These are phyloP conservation scores for Entomophthora muscae DNA, from an alignment of 371 early-diverging fungal genomes.

Conservation along the genomic window DNA sequence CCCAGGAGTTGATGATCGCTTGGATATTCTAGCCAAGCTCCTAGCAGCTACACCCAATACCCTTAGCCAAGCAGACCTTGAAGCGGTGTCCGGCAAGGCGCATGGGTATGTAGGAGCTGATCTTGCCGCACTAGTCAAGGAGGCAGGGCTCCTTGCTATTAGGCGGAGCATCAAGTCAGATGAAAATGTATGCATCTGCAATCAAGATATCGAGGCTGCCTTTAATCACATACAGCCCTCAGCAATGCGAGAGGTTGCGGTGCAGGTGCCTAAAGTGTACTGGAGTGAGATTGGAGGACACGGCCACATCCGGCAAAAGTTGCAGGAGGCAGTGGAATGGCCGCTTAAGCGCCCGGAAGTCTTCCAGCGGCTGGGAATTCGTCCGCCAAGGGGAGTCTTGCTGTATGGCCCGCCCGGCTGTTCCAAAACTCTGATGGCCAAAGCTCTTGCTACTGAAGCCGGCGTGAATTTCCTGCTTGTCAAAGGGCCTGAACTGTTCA, in stretches of 20 bases:
- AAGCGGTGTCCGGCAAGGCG: conserved; percentile 35
- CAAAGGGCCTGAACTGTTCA: conserved; percentile 94
- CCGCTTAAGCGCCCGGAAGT: conserved; percentile 88
- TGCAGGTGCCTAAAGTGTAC: conserved; percentile 86
- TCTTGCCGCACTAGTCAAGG: conserved; percentile 65
- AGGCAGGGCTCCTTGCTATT: conserved; percentile 76
- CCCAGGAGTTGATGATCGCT: conserved; percentile 53
- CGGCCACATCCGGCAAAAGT: conserved; percentile 75
- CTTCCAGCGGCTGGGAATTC: conserved; percentile 70
- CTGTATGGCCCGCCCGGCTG: conserved; percentile 98
- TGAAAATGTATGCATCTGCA: conserved; percentile 14
- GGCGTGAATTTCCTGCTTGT: conserved; percentile 95
- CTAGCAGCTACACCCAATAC: conserved; percentile 48
- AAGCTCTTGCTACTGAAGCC: conserved; percentile 92
- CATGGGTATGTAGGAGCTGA: conserved; percentile 99
- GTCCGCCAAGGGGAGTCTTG: conserved; percentile 90
- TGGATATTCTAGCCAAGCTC: conserved; percentile 57
- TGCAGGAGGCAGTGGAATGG: conserved; percentile 97
- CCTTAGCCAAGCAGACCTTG: conserved; percentile 33
- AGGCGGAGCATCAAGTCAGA: conserved; percentile 23
- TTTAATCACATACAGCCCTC: conserved; percentile 67
- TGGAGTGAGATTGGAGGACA: conserved; percentile 98
- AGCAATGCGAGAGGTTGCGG: conserved; percentile 82
- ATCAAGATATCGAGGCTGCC: conserved; percentile 29
- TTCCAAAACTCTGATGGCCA: conserved; percentile 94